A percentile compares a stretch with the other conserved stretches of the same genome.
These are phyloP conservation scores for Penicillium lagena DNA, from an alignment of 495 filamentous ascomycete species.

Conservation along the genomic window DNA sequence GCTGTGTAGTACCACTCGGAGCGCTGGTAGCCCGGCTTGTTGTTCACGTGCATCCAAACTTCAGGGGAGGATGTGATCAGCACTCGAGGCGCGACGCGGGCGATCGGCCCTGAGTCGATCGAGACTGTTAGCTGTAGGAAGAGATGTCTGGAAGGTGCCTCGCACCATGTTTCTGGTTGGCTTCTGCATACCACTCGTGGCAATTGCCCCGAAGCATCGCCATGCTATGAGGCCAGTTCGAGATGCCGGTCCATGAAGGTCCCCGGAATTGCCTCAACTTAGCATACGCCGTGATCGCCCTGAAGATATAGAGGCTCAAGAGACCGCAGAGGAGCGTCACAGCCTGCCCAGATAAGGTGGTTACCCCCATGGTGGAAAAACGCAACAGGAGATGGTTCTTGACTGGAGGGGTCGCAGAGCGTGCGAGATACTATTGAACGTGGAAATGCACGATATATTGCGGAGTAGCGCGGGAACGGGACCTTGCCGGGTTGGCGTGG, in stretches of 20 bases:
- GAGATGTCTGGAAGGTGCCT: constrained; percentile 1
- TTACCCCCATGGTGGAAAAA: constrained; percentile 1
- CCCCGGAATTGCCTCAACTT: constrained; percentile 8
- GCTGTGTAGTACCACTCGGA: constrained; percentile 21
- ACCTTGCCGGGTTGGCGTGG: too few species aligned
- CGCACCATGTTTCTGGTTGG: constrained; percentile 26
- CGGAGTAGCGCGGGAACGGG: too few species aligned
- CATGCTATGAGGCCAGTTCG: constrained; percentile 22
- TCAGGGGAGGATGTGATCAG: constrained; percentile 22
- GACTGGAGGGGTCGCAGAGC: neutral
- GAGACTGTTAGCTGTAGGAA: neutral
- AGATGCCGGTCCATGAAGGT: constrained; percentile 16
- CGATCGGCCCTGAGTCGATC: constrained; percentile 16
- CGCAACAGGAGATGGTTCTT: neutral
- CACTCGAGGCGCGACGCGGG: constrained; percentile 13
- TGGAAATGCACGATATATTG: too few species aligned
- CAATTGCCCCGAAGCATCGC: constrained; percentile 19
- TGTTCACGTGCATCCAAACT: constrained; percentile 19
- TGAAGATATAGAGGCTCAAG: constrained; percentile 8
- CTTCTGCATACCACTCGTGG: constrained; percentile 22
- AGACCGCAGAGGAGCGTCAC: constrained; percentile 7
- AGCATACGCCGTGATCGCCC: constrained; percentile 3
- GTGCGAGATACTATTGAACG: too few species aligned
- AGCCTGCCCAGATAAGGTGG: constrained; percentile 3
- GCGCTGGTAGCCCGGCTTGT: constrained; percentile 17